Conservation (phyloP, 257 asterid species). For the Linderniella brevidens region DNA sequence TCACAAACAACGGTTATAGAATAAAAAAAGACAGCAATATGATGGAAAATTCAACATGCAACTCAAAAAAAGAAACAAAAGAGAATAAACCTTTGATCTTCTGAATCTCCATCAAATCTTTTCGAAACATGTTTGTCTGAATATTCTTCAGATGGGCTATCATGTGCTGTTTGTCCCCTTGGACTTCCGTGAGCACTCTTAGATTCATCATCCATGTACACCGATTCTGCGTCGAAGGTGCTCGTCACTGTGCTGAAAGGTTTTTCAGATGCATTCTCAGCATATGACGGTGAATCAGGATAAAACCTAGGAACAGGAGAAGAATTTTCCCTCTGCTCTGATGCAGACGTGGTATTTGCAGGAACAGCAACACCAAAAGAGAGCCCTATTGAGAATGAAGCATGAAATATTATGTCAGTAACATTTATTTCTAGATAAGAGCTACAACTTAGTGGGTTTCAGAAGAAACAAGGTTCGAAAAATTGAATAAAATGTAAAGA, state of each 20-base stretch:
- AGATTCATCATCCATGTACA: slow-evolving; percentile 61
- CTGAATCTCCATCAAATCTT: slow-evolving; percentile 64
- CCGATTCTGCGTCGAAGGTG: slow-evolving; percentile 50
- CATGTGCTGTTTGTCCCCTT: slow-evolving; percentile 28
- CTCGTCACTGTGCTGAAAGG: slow-evolving; percentile 25
- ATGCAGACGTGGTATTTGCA: slow-evolving; percentile 29
- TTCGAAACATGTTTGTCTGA: slow-evolving; percentile 45
- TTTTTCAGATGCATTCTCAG: slow-evolving; percentile 27
- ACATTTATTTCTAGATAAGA: no score
- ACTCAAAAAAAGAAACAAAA: slow-evolving; percentile 7
- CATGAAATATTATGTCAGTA: no score
- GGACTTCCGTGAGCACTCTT: slow-evolving; percentile 76
- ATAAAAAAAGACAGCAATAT: background rate
- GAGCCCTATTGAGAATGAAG: slow-evolving; percentile 37
- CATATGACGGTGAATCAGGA: slow-evolving; percentile 43
- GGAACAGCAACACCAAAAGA: slow-evolving; percentile 55
- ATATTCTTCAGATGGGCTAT: slow-evolving; percentile 58
- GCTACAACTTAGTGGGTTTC: no score
- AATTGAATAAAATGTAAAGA: background rate
- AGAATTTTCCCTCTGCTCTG: slow-evolving; percentile 31
- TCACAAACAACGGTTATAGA: slow-evolving; percentile 5
- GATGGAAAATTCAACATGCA: background rate
- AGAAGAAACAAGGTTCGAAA: no score
- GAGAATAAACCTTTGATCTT: slow-evolving; percentile 45
- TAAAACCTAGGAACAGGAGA: slow-evolving; percentile 45